These are phyloP conservation scores for Biscogniauxia sp. DNA, from an alignment of 2,329 filamentous ascomycete genomes.

Conservation along the genomic window DNA sequence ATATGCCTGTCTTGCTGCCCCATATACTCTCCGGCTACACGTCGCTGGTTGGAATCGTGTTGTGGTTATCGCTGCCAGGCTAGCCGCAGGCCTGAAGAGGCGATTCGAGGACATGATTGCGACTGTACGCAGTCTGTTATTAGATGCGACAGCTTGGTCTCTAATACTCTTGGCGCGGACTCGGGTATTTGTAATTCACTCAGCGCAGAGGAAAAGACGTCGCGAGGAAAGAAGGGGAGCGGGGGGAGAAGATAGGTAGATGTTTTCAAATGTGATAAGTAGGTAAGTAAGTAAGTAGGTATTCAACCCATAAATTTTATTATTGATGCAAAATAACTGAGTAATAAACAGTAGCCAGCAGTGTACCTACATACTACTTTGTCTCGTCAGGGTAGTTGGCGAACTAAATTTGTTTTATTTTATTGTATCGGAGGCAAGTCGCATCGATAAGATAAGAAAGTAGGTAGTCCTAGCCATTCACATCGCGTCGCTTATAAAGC, in stretches of 20 bases:
- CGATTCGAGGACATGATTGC: slow-evolving; percentile 24
- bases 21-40: slow-evolving; percentile 21
- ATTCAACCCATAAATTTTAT: neutral
- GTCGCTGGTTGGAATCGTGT: slow-evolving; percentile 15
- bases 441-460: slow-evolving; percentile 16
- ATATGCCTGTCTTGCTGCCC: slow-evolving; percentile 30
- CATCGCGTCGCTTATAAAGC: slow-evolving; percentile 18
- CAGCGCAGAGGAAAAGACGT: neutral
- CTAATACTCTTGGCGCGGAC: neutral
- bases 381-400: neutral
- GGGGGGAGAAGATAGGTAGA: too few relatives aligned
- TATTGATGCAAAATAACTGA: neutral
- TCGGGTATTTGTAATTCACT: neutral
- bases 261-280: too few relatives aligned
- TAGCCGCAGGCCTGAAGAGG: slow-evolving; percentile 27
- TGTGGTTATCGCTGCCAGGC: slow-evolving; percentile 24
- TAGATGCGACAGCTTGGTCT: neutral
- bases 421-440: slow-evolving; percentile 1
- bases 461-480: too few relatives aligned
- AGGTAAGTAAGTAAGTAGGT: neutral
- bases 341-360: too few relatives aligned
- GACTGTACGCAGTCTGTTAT: neutral
- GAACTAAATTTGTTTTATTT: neutral
- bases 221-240: too few relatives aligned
- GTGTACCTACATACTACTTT: too few relatives aligned